Base-by-base conservation (phyloP, 202 grass and related monocot species). In the Hordeum pubiflorum region DNA sequence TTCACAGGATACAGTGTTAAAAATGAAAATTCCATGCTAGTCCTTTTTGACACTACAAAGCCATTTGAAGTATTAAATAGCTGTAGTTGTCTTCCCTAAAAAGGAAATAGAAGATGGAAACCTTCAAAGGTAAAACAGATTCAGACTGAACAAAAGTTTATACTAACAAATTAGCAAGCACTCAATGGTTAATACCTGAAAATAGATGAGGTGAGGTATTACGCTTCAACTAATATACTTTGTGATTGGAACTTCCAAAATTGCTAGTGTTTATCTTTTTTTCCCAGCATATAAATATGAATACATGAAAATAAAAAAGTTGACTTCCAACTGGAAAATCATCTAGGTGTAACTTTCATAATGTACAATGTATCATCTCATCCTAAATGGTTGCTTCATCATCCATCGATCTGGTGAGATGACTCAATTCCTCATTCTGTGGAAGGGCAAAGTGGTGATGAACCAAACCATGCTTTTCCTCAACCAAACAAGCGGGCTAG, bases 201-300 rank as follows among this genome's bases (percentile, higher is more conserved):
- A 82, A 54, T 75, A 69, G 65, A 48, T 52, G 60, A 0, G 9
- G 3, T 59, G 27, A 66, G 59, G 32, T 64, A 75, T 13, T 3
- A 64, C 55, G 7, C 41, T 55, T 21, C 58, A 63, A 63, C 1
- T 65, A 82, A 14, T 38, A 43, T 75, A 75, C 44, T 58, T 18
- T 40, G 29, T 18, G 59, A 20, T 29, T 33, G 55, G 22, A 66
- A 74, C 10, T 22, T 81, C 2, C 2, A 63, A 74, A 82, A 13
- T 54, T 23, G 67, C 15, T 69, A 78, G 65, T 50, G 11, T 12
- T 77, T 85, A 26, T 40, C 58, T 77, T 85, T 26, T 64, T 85
- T 31, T 58, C 13, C 65, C 2, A 80, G 58, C 14, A 81, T 37
- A 60, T 64, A 69, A 39, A 23, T 8, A 85, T n/a, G 20, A 40